phyloP scores from a whole-genome alignment of 225 moss, liverwort and hornwort species.

The Thuidium tamariscinum region DNA sequence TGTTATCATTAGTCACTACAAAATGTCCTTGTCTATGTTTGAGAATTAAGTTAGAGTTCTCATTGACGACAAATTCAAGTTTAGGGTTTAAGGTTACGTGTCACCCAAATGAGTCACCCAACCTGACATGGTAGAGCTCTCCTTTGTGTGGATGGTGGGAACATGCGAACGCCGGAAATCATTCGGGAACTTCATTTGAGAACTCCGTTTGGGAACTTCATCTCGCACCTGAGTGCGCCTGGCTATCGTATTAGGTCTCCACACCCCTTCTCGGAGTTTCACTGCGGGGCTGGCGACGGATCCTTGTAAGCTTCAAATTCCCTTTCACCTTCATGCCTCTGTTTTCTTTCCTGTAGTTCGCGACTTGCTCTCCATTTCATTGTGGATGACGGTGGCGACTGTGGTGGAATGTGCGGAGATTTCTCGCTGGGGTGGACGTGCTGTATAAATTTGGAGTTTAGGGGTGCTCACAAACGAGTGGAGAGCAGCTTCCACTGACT shows the following conservation, averaged over 20 bases:
- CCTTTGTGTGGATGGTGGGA: neutral
- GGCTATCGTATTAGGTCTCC: neutral
- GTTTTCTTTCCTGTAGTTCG: neutral
- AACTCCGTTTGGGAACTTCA: neutral
- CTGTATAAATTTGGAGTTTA: neutral
- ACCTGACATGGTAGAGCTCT: neutral
- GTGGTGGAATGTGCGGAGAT: neutral
- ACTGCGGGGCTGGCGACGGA: neutral
- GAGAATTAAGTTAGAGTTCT: too few relatives aligned
- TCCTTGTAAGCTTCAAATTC: neutral
- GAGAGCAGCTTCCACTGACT: neutral
- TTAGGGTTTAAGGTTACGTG: too few relatives aligned
- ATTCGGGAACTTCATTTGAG: neutral
- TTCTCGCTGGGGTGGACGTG: neutral
- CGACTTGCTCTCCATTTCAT: neutral
- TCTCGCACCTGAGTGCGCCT: neutral
- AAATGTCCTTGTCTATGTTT: too few relatives aligned
- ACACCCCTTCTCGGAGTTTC: neutral
- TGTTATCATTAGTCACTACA: too few relatives aligned
- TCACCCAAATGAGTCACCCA: too few relatives aligned
- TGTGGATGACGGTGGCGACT: neutral
- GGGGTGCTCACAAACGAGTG: neutral
- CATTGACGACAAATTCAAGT: too few relatives aligned
- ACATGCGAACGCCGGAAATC: neutral
- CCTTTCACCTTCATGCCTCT: neutral